Percentiles rank a stretch among this genome's conserved stretches.
Conservation (phyloP, 139 green algal genomes). For the Chlamydomonas sp. region DNA sequence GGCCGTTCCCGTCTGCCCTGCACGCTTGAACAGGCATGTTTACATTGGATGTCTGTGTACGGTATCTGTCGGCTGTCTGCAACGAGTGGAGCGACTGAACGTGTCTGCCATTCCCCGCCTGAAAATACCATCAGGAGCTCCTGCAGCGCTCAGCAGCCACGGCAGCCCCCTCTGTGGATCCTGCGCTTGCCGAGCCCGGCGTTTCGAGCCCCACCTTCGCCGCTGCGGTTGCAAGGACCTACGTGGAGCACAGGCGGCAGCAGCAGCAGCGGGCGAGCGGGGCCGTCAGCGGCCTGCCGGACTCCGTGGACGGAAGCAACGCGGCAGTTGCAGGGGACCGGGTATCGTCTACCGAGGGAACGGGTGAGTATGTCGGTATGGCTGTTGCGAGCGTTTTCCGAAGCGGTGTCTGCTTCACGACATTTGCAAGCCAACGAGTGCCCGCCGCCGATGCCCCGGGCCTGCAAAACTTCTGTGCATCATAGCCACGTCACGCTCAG, state of each 20-base stretch:
- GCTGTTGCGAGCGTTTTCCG: too few species aligned
- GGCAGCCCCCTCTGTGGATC: background rate
- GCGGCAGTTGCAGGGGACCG: background rate
- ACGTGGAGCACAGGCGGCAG: constrained; percentile 21
- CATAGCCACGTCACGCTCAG: too few species aligned
- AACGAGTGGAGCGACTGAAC: too few species aligned
- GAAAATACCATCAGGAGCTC: background rate
- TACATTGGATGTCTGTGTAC: background rate
- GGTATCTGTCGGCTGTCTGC: too few species aligned
- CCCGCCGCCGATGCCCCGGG: too few species aligned
- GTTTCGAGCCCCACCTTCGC: background rate
- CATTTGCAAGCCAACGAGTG: too few species aligned
- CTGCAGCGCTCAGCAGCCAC: constrained; percentile 8
- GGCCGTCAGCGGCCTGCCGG: background rate
- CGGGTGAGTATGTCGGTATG: background rate
- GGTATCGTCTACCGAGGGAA: background rate
- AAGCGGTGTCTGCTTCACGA: too few species aligned
- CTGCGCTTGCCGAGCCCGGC: too few species aligned
- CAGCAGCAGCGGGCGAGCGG: background rate
- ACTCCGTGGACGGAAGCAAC: background rate
- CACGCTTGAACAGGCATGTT: background rate
- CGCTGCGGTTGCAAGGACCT: constrained; percentile 18
- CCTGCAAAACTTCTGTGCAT: too few species aligned
- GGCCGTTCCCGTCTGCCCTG: background rate
- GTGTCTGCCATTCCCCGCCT: too few species aligned